A percentile compares a stretch with the other conserved stretches of the same genome.
phyloP scores from a whole-genome alignment of 805 yeast species.

The Saturnispora saitoi region DNA sequence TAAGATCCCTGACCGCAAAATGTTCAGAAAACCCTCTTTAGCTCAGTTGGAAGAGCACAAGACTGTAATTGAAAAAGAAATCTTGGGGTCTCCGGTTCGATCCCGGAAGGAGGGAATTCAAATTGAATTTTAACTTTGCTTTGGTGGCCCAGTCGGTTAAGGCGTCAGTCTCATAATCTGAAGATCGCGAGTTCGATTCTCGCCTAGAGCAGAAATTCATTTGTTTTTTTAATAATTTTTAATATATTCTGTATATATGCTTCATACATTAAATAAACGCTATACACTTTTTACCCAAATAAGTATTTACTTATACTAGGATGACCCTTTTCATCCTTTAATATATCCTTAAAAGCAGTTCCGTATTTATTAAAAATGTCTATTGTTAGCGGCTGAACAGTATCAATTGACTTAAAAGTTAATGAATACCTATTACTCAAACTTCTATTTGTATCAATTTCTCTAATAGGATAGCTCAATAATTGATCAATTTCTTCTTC shows the following conservation, averaged over 20 bases:
- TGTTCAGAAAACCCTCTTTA: slow-evolving; percentile 11
- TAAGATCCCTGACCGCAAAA: no score
- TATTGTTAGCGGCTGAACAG: slow-evolving; percentile 6
- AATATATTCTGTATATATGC: background rate
- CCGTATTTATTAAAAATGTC: slow-evolving; percentile 9
- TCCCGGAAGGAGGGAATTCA: slow-evolving; percentile 15
- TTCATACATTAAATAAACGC: background rate
- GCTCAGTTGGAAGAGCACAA: slow-evolving; percentile 20
- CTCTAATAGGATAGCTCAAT: background rate
- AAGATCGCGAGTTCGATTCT: slow-evolving; percentile 35
- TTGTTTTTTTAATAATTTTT: background rate
- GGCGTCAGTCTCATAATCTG: slow-evolving; percentile 35
- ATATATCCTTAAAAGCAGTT: slow-evolving; percentile 1
- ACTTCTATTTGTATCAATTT: background rate
- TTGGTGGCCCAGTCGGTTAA: slow-evolving; percentile 34
- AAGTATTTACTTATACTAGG: background rate
- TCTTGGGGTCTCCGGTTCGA: slow-evolving; percentile 18
- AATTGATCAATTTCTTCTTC: background rate
- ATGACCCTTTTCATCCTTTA: background rate
- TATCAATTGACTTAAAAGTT: slow-evolving; percentile 22
- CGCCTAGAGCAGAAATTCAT: slow-evolving; percentile 34
- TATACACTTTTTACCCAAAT: slow-evolving; percentile 1
- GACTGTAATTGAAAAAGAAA: slow-evolving; percentile 15
- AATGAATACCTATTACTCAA: slow-evolving; percentile 13
- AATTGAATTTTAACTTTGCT: slow-evolving; percentile 13